Evolutionary conservation across 345 rosid species (phyloP).

Genomic region (Streptanthus diversifolius): DNA sequence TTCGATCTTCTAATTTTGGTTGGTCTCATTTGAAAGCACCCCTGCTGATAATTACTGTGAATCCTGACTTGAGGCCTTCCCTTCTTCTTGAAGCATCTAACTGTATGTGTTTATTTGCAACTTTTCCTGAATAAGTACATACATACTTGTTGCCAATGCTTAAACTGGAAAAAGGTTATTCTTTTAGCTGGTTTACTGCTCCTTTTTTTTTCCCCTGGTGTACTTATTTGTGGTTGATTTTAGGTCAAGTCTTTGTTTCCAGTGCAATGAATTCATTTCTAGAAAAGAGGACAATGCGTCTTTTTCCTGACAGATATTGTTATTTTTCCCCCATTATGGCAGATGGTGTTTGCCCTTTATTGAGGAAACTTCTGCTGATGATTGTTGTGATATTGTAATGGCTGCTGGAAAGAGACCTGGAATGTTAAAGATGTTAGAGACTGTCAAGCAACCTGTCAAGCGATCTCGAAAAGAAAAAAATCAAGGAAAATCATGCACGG

Average conservation of each 20-base stretch:
- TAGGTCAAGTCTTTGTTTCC: not conserved
- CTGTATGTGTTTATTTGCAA: not conserved
- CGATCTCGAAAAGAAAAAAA: slow-evolving; percentile 66
- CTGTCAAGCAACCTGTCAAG: slow-evolving; percentile 63
- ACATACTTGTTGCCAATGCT: not conserved
- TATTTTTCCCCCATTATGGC: slow-evolving; percentile 15
- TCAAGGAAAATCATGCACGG: slow-evolving; percentile 46
- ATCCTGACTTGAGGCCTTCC: not conserved
- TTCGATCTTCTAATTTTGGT: not conserved
- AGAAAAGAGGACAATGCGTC: not conserved
- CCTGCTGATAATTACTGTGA: not conserved
- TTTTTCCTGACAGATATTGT: not conserved
- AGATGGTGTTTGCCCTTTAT: slow-evolving; percentile 63
- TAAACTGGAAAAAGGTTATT: not conserved
- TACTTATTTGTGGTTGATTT: slow-evolving; percentile 1
- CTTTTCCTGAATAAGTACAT: not conserved
- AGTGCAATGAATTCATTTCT: not conserved
- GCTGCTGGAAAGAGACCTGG: slow-evolving; percentile 70
- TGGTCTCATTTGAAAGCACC: not conserved
- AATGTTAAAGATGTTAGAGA: slow-evolving; percentile 60
- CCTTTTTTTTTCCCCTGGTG: not conserved
- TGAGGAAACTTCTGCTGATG: slow-evolving; percentile 62
- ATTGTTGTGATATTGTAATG: slow-evolving; percentile 63
- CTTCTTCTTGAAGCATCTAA: not conserved
- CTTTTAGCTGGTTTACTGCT: not conserved